A percentile compares a stretch with the other conserved stretches of the same genome.
Evolutionary conservation across 2,329 filamentous ascomycete species (phyloP).

Genomic region (Epichloe sibirici): DNA sequence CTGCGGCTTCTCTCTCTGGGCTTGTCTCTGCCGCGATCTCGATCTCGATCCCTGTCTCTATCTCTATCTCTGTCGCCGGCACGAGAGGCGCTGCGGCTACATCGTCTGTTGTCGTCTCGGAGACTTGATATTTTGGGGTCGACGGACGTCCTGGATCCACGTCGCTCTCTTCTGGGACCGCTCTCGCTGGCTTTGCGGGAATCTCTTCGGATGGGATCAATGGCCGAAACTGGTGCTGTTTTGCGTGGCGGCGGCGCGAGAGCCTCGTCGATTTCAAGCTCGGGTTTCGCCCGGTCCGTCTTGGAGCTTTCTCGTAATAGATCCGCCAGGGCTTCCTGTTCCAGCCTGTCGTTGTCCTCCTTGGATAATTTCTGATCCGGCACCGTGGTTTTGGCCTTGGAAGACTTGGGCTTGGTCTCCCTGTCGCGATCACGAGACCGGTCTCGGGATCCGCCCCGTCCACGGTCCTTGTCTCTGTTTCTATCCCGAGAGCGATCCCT

Average conservation of each 20-base stretch:
- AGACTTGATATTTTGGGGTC: slow-evolving; percentile 14
- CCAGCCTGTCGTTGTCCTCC: slow-evolving; percentile 44
- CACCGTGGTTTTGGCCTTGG: slow-evolving; percentile 25
- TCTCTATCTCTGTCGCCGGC: slow-evolving; percentile 4
- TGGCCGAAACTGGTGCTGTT: slow-evolving; percentile 42
- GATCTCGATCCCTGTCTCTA: not conserved
- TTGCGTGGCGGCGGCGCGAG: slow-evolving; percentile 43
- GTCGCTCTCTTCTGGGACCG: slow-evolving; percentile 20
- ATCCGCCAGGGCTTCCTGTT: slow-evolving; percentile 45
- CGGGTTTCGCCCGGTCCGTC: slow-evolving; percentile 34
- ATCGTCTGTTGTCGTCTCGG: slow-evolving; percentile 17
- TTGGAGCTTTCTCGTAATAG: slow-evolving; percentile 47
- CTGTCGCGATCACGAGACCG: slow-evolving; percentile 19
- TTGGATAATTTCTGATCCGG: slow-evolving; percentile 40
- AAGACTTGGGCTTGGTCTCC: slow-evolving; percentile 16
- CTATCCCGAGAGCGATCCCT: slow-evolving; percentile 20
- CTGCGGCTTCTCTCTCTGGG: slow-evolving; percentile 19
- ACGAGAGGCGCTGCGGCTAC: slow-evolving; percentile 22
- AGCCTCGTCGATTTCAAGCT: slow-evolving; percentile 44
- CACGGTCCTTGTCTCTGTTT: slow-evolving; percentile 14
- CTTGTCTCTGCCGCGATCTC: slow-evolving; percentile 7
- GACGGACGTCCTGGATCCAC: slow-evolving; percentile 17
- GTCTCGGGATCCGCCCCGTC: slow-evolving; percentile 20
- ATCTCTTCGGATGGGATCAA: slow-evolving; percentile 40
- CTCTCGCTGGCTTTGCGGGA: slow-evolving; percentile 26